Evolutionary conservation across 1,284 basidiomycete genomes (phyloP).

Genomic region (Tranzscheliella williamsii): DNA sequence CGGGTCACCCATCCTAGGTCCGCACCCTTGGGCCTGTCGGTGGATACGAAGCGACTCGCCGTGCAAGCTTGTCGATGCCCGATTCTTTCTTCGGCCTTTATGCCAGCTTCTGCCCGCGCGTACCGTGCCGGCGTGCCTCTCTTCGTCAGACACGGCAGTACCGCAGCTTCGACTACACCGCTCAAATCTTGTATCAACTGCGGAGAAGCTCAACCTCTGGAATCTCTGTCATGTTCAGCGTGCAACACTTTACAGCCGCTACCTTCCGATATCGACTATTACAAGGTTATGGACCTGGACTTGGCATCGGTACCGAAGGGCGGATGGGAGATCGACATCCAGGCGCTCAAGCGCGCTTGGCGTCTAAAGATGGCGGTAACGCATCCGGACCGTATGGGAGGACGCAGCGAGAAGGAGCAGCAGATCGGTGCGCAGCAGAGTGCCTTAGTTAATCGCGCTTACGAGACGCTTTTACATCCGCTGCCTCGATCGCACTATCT

Average conservation of each 20-base stretch:
- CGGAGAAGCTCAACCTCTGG: conserved; percentile 24
- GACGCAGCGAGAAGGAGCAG: conserved; percentile 47
- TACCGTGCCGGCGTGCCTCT: no score
- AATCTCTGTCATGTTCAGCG: conserved; percentile 32
- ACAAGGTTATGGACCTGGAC: conserved; percentile 48
- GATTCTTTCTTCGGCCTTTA: no score
- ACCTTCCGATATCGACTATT: conserved; percentile 45
- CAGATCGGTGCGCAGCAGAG: conserved; percentile 53
- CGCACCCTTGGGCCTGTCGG: no score
- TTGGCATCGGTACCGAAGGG: conserved; percentile 18
- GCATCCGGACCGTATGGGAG: conserved; percentile 55
- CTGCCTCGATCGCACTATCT: conserved; percentile 49
- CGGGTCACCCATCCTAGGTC: no score
- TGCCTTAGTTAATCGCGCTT: conserved; percentile 55
- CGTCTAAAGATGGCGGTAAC: conserved; percentile 49
- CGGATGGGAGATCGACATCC: conserved; percentile 47
- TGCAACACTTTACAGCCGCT: conserved; percentile 48
- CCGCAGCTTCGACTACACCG: neutral
- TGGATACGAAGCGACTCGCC: no score
- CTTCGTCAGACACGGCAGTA: no score
- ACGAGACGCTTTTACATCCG: conserved; percentile 55
- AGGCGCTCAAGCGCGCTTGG: conserved; percentile 50
- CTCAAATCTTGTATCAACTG: conserved; percentile 35
- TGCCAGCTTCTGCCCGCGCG: no score
- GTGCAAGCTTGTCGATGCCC: no score